These are phyloP conservation scores for Globisporangium canariense DNA, from an alignment of 352 stramenopile species.

Conservation along the genomic window DNA sequence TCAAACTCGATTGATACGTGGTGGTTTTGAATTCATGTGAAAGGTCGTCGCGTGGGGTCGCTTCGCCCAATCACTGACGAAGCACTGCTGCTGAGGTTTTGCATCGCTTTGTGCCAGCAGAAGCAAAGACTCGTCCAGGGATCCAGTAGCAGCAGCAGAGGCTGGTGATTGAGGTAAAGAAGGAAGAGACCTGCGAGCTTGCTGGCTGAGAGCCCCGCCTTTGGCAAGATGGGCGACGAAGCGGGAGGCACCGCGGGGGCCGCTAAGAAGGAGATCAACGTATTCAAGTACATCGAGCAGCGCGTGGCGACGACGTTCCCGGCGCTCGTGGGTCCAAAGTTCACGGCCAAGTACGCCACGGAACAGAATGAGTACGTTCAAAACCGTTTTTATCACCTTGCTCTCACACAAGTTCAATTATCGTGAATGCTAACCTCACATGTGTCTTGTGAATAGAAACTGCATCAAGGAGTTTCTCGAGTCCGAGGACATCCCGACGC, in stretches of 20 bases:
- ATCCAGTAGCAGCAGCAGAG: background rate
- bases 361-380: constrained; percentile 71
- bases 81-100: constrained; percentile 2
- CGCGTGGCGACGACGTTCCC: constrained; percentile 74
- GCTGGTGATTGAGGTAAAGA: background rate
- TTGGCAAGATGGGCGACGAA: constrained; percentile 46
- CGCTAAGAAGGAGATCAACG: constrained; percentile 69
- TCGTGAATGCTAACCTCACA: background rate
- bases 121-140: constrained; percentile 5
- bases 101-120: background rate
- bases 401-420: background rate
- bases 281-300: constrained; percentile 78
- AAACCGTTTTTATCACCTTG: background rate
- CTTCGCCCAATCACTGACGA: background rate
- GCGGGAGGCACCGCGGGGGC: constrained; percentile 18
- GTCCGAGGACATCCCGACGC: constrained; percentile 77
- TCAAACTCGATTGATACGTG: background rate
- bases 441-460: constrained; percentile 20
- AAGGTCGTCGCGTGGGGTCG: background rate
- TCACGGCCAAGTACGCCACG: constrained; percentile 79
- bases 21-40: constrained; percentile 10
- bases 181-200: background rate
- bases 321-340: constrained; percentile 57
- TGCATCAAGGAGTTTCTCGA: constrained; percentile 90
- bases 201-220: constrained; percentile 6